These are phyloP conservation scores for Cyphellophora attinorum DNA, from an alignment of 2,329 filamentous ascomycete genomes.

Conservation along the genomic window DNA sequence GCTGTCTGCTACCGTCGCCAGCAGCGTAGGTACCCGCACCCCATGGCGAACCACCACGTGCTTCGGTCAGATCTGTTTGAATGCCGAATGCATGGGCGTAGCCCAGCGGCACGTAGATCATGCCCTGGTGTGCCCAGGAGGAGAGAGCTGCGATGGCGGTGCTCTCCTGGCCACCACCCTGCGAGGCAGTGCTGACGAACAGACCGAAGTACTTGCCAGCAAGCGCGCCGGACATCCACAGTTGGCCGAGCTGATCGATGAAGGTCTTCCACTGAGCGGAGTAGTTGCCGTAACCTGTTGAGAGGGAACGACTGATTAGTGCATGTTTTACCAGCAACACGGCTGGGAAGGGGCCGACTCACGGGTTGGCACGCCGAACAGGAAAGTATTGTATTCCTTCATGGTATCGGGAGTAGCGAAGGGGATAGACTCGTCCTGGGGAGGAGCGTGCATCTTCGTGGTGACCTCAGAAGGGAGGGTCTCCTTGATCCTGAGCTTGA, in stretches of 20 bases:
- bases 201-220: conserved; percentile 74
- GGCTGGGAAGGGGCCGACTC: too few relatives aligned
- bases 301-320: too few relatives aligned
- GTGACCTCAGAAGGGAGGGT: conserved; percentile 79
- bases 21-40: conserved; percentile 82
- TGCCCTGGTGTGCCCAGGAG: conserved; percentile 84
- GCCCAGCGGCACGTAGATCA: conserved; percentile 92
- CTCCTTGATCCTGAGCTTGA: conserved; percentile 58
- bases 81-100: conserved; percentile 70
- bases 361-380: conserved; percentile 92
- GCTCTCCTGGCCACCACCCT: conserved; percentile 86
- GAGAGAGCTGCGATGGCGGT: conserved; percentile 74
- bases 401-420: conserved; percentile 54
- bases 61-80: conserved; percentile 63
- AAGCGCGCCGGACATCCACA: conserved; percentile 70
- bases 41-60: conserved; percentile 84
- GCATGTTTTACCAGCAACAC: too few relatives aligned
- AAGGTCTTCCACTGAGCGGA: conserved; percentile 81
- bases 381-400: conserved; percentile 72
- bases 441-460: conserved; percentile 78
- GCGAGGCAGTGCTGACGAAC: conserved; percentile 78
- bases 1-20: conserved; percentile 75
- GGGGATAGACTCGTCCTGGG: conserved; percentile 57
- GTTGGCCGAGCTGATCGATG: conserved; percentile 80
- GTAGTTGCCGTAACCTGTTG: conserved; percentile 96